Evolutionary conservation across 345 rosid genomes (phyloP), one percentile per base, ranked within the genome.

Genomic region (Physaria fendleri): DNA sequence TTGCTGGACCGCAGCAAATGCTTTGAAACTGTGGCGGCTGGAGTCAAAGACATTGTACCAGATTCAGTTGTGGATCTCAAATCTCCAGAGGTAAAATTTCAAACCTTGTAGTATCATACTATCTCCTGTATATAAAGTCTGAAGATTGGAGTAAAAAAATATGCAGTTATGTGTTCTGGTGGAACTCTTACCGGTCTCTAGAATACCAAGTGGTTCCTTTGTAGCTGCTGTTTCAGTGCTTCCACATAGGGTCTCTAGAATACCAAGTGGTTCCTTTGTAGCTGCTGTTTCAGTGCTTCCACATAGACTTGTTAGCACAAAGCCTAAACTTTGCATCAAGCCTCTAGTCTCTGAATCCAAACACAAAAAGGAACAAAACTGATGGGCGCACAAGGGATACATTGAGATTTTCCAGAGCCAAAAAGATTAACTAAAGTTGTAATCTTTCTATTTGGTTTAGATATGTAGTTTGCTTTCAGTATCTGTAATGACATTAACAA

Each of bases 51-150:
- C 42, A 81, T 66, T 24, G 64, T 92, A 69, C 69, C 87, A 27
- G 95, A 92, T 69, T 79, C 98, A 48, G 74, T 41, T 8, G 96
- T 85, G 29, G 98, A 92, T 66, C 93, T 92, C 62, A 88, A 84
- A 69, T 75, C 79, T 24, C 98, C 98, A 1, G 97, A 84, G 87
- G 98, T 85, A 69, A 17, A 32, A 22, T 1, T 2, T 16, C 24
- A 22, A 22, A 46, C 32, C 51, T 22, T 54, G 27, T 52, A 15
- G 11, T 3, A 8, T 37, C 4, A n/a, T 38, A n/a, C n/a, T n/a
- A n/a, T n/a, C n/a, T n/a, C 5, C 15, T 6, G 18, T 60, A 45
- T 39, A n/a, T 9, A 28, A 53, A 39, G 18, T 49, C 59, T 62
- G 45, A 63, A 23, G 12, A 14, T 56, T 9, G 58, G 38, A 41